phyloP scores from a whole-genome alignment of 1,284 basidiomycete genomes.

The Trametes hirsuta region DNA sequence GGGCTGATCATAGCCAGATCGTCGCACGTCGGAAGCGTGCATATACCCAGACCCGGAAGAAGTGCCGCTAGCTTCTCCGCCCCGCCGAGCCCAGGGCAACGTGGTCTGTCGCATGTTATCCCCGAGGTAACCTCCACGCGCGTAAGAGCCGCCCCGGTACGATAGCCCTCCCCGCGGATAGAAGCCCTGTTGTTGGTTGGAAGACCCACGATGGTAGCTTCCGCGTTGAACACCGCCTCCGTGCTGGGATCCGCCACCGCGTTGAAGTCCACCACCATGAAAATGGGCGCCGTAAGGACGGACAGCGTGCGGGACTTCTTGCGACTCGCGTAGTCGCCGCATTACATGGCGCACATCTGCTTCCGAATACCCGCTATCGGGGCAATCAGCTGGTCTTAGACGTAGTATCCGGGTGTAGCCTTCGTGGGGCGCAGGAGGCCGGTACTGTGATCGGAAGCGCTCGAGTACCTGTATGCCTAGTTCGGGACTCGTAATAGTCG shows the following conservation, averaged over 20 bases:
- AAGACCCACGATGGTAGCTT: not conserved
- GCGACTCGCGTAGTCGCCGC: constrained; percentile 49
- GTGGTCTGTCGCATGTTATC: constrained; percentile 1
- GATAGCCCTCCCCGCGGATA: not conserved
- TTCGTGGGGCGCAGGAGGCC: constrained; percentile 56
- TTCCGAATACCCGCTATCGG: constrained; percentile 49
- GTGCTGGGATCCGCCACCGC: not conserved
- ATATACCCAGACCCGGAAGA: constrained; percentile 3
- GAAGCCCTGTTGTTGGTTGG: not conserved
- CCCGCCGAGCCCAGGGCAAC: constrained; percentile 4
- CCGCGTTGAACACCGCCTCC: not conserved
- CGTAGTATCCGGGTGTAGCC: constrained; percentile 62
- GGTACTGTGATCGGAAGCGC: constrained; percentile 61
- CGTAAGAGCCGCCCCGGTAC: constrained; percentile 1
- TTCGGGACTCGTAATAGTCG: constrained; percentile 64
- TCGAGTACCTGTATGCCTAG: constrained; percentile 59
- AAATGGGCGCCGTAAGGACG: not conserved
- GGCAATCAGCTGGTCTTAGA: constrained; percentile 55
- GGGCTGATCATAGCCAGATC: constrained; percentile 9
- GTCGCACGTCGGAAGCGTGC: constrained; percentile 10
- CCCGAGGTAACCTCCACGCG: constrained; percentile 2
- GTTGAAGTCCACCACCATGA: too few species aligned
- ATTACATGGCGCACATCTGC: constrained; percentile 56
- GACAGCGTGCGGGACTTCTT: constrained; percentile 17
- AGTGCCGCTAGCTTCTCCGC: not conserved